Evolutionary conservation across 495 filamentous ascomycete genomes (phyloP).

Genomic region (Daldinia concentrica): DNA sequence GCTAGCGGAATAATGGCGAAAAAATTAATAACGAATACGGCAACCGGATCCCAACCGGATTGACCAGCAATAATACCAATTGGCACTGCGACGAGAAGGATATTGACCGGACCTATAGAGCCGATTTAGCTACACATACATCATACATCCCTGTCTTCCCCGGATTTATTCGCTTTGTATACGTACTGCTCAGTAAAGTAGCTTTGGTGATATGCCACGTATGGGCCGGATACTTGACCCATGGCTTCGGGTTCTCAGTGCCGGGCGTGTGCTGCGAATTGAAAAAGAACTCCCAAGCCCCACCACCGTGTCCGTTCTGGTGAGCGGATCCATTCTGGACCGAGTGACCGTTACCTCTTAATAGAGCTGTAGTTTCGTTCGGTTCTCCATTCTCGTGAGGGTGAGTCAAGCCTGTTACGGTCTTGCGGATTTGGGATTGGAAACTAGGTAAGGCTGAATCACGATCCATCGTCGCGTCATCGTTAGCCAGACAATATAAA

Average conservation of each 20-base stretch:
- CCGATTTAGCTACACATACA: conserved; percentile 6
- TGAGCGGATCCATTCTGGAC: conserved; percentile 21
- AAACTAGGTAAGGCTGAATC: conserved; percentile 45
- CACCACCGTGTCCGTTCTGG: conserved; percentile 39
- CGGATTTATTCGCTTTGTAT: conserved; percentile 10
- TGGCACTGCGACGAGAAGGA: conserved; percentile 89
- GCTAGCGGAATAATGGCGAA: conserved; percentile 95
- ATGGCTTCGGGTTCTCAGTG: conserved; percentile 57
- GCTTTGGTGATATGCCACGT: conserved; percentile 61
- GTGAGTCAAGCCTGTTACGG: conserved; percentile 35
- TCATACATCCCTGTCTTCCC: conserved; percentile 8
- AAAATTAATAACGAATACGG: conserved; percentile 90
- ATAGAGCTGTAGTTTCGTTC: conserved; percentile 50
- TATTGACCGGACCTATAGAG: conserved; percentile 75
- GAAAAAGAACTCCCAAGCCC: conserved; percentile 54
- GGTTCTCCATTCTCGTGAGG: conserved; percentile 35
- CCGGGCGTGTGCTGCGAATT: conserved; percentile 57
- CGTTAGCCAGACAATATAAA: conserved; percentile 37
- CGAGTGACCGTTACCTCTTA: conserved; percentile 27
- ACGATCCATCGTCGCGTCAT: conserved; percentile 44
- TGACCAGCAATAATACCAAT: conserved; percentile 83
- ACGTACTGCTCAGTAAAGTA: conserved; percentile 64
- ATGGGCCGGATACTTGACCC: conserved; percentile 66
- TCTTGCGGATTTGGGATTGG: conserved; percentile 42
- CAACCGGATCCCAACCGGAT: conserved; percentile 75